These are phyloP conservation scores for Hypomyces perniciosus DNA, from an alignment of 2,329 filamentous ascomycete genomes.

Conservation along the genomic window DNA sequence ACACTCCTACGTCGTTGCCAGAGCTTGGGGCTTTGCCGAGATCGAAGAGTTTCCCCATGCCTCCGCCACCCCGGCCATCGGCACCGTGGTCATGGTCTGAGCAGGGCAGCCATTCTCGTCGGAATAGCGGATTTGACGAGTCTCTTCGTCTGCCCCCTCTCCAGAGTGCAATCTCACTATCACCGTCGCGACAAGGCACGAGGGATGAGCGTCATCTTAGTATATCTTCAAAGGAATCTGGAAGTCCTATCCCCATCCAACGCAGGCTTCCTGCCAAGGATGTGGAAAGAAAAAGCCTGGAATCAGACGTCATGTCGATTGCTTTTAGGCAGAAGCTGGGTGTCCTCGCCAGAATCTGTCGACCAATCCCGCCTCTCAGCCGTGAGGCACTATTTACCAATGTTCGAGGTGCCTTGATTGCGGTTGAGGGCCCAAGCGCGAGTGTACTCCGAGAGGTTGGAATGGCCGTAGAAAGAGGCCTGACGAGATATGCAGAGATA, in stretches of 20 bases:
- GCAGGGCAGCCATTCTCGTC: conserved; percentile 26
- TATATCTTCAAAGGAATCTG: conserved; percentile 3
- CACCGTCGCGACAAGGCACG: conserved; percentile 21
- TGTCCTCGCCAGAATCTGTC: conserved; percentile 69
- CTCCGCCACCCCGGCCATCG: conserved; percentile 48
- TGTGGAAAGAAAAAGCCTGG: conserved; percentile 47
- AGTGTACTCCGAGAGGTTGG: conserved; percentile 52
- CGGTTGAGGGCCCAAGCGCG: conserved; percentile 68
- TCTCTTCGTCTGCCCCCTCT: conserved; percentile 49
- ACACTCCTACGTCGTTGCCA: conserved; percentile 22
- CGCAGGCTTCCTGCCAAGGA: conserved; percentile 35
- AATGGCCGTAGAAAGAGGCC: conserved; percentile 56
- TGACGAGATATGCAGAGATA: conserved; percentile 41
- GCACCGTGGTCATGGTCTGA: conserved; percentile 24
- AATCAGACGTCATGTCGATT: conserved; percentile 62
- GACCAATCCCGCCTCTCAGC: conserved; percentile 47
- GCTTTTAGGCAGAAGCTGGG: conserved; percentile 70
- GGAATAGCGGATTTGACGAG: conserved; percentile 47
- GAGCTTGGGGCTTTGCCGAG: conserved; percentile 26
- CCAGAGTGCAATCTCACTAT: conserved; percentile 37
- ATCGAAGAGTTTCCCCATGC: conserved; percentile 40
- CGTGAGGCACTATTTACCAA: conserved; percentile 28
- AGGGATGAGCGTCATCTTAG: conserved; percentile 19
- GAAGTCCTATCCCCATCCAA: conserved; percentile 6
- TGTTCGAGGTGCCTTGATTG: conserved; percentile 71